These are phyloP conservation scores for Suillus occidentalis DNA, from an alignment of 768 basidiomycete species.

Conservation along the genomic window DNA sequence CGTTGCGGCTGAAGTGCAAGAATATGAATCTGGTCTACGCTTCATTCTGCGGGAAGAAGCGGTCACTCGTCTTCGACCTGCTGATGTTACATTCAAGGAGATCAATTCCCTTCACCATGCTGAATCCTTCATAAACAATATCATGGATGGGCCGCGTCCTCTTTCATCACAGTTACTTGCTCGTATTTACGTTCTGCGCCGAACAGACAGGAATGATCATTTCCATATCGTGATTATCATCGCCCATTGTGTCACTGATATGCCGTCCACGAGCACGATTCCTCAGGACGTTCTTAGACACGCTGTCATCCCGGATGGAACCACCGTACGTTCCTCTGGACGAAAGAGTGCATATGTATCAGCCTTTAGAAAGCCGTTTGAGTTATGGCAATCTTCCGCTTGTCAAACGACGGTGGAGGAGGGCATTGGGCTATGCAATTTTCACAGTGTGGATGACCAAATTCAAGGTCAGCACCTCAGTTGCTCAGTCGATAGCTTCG, in stretches of 20 bases:
- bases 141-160: conserved; percentile 34
- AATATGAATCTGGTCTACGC: conserved; percentile 22
- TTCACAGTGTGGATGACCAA: conserved; percentile 30
- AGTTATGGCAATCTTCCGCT: conserved; percentile 32
- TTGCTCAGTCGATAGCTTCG: not conserved
- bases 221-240: conserved; percentile 45
- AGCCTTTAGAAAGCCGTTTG: conserved; percentile 40
- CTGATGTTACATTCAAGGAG: conserved; percentile 38
- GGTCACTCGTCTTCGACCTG: conserved; percentile 27
- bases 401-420: conserved; percentile 45
- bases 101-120: conserved; percentile 39
- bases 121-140: conserved; percentile 28
- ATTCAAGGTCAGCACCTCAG: conserved; percentile 33
- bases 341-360: conserved; percentile 40
- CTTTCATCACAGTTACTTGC: conserved; percentile 43
- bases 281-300: conserved; percentile 43
- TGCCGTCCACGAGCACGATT: conserved; percentile 43
- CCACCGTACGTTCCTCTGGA: conserved; percentile 24
- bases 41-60: conserved; percentile 44
- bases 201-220: conserved; percentile 36
- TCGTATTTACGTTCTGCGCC: conserved; percentile 40
- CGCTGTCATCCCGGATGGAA: conserved; percentile 25
- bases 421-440: conserved; percentile 43
- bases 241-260: conserved; percentile 53
- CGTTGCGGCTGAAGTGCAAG: conserved; percentile 42